These are phyloP conservation scores for Cyphellophora attinorum DNA, from an alignment of 2,329 filamentous ascomycete genomes.

Conservation along the genomic window DNA sequence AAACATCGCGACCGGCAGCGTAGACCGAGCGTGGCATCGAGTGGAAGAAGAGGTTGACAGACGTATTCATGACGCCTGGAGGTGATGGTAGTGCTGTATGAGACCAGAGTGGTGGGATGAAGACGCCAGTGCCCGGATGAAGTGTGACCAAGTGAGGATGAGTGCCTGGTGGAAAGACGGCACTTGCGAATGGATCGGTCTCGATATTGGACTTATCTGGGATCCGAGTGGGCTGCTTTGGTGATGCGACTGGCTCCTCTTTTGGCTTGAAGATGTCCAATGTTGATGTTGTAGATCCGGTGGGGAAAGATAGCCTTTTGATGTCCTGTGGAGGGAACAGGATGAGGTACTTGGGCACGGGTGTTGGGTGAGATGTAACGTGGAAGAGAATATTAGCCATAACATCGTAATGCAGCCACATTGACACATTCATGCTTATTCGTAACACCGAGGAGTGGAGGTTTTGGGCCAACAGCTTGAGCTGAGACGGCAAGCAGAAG, in stretches of 20 bases:
- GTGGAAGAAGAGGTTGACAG: slow-evolving; percentile 85
- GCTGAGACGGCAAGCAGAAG: slow-evolving; percentile 56
- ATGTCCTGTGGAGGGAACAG: slow-evolving; percentile 75
- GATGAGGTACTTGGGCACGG: slow-evolving; percentile 55
- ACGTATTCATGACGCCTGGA: slow-evolving; percentile 50
- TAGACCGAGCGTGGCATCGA: slow-evolving; percentile 55
- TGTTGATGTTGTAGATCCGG: slow-evolving; percentile 72
- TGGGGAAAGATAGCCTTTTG: slow-evolving; percentile 56
- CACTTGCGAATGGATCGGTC: slow-evolving; percentile 19
- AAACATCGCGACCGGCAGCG: slow-evolving; percentile 68
- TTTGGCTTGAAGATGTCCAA: slow-evolving; percentile 48
- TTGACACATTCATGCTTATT: slow-evolving; percentile 68
- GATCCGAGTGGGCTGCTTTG: slow-evolving; percentile 1
- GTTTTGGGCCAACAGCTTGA: slow-evolving; percentile 51
- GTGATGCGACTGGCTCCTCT: slow-evolving; percentile 40
- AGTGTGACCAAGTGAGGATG: slow-evolving; percentile 60
- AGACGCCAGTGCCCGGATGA: slow-evolving; percentile 64
- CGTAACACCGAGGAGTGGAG: slow-evolving; percentile 70
- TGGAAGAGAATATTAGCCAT: slow-evolving; percentile 85
- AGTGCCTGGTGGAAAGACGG: slow-evolving; percentile 28
- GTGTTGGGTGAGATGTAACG: slow-evolving; percentile 44
- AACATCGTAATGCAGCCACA: slow-evolving; percentile 88
- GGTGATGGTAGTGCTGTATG: slow-evolving; percentile 59
- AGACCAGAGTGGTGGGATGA: slow-evolving; percentile 74
- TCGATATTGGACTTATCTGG: slow-evolving; percentile 23